Percentiles rank a stretch among this genome's conserved stretches.
phyloP scores from a whole-genome alignment of 2,329 filamentous ascomycete species.

The Colletotrichum gigasporum region DNA sequence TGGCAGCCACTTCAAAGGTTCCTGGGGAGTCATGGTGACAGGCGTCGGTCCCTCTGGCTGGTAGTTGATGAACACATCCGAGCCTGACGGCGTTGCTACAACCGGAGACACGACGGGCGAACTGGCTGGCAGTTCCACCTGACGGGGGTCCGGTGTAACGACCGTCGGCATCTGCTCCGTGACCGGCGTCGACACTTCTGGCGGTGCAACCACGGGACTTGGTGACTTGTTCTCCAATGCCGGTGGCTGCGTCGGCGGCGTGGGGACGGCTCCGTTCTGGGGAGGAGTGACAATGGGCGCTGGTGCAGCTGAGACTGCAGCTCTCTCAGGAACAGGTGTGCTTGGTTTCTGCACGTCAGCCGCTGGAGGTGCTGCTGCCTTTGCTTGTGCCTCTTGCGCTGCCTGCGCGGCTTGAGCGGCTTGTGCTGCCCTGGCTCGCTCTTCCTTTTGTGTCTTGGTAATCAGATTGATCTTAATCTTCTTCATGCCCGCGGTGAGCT shows the following conservation, averaged over 20 bases:
- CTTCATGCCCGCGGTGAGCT: conserved; percentile 67
- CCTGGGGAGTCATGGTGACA: conserved; percentile 45
- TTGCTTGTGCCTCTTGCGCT: conserved; percentile 8
- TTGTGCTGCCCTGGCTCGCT: conserved; percentile 49
- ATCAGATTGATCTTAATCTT: conserved; percentile 71
- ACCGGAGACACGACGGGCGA: conserved; percentile 41
- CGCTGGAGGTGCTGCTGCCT: conserved; percentile 33
- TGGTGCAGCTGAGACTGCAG: background rate
- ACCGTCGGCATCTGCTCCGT: background rate
- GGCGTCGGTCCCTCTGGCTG: conserved; percentile 63
- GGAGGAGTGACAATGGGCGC: conserved; percentile 18
- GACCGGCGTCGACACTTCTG: conserved; percentile 20
- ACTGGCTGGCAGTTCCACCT: conserved; percentile 37
- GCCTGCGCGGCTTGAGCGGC: conserved; percentile 8
- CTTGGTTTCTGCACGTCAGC: conserved; percentile 30
- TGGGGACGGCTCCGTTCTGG: background rate
- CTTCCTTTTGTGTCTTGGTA: conserved; percentile 67
- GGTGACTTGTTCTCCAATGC: background rate
- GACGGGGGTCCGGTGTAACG: conserved; percentile 35
- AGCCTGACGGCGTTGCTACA: conserved; percentile 30
- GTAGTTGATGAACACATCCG: conserved; percentile 62
- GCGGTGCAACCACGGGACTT: background rate
- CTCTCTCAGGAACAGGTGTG: conserved; percentile 2
- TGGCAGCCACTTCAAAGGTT: conserved; percentile 61
- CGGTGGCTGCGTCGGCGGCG: conserved; percentile 1